These are phyloP conservation scores for Fusarium sp. DNA, from an alignment of 2,329 filamentous ascomycete species.

Conservation along the genomic window DNA sequence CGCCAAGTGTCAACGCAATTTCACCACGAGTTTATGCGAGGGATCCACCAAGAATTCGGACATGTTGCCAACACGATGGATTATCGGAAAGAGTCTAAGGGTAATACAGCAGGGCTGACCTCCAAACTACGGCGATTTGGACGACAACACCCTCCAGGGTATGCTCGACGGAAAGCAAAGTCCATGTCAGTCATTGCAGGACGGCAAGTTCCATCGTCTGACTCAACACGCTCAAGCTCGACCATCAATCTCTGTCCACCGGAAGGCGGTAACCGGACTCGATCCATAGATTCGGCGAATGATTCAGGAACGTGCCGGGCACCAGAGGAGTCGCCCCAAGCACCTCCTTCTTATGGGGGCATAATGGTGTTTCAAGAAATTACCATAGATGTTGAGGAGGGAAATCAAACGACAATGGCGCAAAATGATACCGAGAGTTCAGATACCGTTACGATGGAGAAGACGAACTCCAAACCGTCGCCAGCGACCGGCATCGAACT, in stretches of 20 bases:
- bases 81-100: slow-evolving; percentile 15
- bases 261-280: slow-evolving; percentile 24
- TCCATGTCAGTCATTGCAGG: slow-evolving; percentile 16
- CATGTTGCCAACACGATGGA: slow-evolving; percentile 58
- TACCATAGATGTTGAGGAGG: slow-evolving; percentile 63
- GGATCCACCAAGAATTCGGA: slow-evolving; percentile 74
- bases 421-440: slow-evolving; percentile 20
- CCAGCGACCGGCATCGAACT: slow-evolving; percentile 43
- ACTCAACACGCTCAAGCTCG: slow-evolving; percentile 42
- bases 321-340: slow-evolving; percentile 44
- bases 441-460: slow-evolving; percentile 24
- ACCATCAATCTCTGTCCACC: slow-evolving; percentile 48
- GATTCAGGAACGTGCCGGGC: slow-evolving; percentile 37
- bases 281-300: slow-evolving; percentile 36
- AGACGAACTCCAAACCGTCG: slow-evolving; percentile 18
- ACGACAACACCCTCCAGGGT: slow-evolving; percentile 21
- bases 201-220: slow-evolving; percentile 31
- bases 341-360: slow-evolving; percentile 59
- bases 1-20: slow-evolving; percentile 76
- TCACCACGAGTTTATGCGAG: slow-evolving; percentile 72
- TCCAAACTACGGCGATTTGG: slow-evolving; percentile 36
- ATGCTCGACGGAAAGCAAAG: slow-evolving; percentile 13
- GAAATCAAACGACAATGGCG: slow-evolving; percentile 18
- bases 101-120: slow-evolving; percentile 10
- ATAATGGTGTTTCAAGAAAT: slow-evolving; percentile 77